Conservation (phyloP, 192 early-diverging fungal species). For the Chytriomyces confervae region DNA sequence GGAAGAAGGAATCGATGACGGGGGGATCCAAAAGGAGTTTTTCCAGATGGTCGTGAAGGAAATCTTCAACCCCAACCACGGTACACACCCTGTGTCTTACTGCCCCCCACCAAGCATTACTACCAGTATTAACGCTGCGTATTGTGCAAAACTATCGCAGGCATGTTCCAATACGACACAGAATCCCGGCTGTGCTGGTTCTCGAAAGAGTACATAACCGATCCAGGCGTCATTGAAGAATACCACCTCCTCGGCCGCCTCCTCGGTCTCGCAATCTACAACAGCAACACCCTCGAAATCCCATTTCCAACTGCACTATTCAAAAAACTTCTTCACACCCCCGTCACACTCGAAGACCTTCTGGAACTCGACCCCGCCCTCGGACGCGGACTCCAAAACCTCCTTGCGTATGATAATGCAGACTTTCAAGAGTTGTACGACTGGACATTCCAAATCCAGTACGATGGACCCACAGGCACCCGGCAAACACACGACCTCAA, state of each 20-base stretch:
- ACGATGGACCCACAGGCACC: constrained; percentile 66
- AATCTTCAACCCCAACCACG: constrained; percentile 80
- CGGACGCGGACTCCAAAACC: constrained; percentile 71
- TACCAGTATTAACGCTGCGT: not conserved
- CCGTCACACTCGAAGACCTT: constrained; percentile 73
- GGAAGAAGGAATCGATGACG: constrained; percentile 91
- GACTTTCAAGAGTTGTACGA: constrained; percentile 54
- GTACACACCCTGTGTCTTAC: constrained; percentile 42
- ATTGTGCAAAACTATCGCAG: constrained; percentile 3
- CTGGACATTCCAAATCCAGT: constrained; percentile 80
- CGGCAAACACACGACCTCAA: constrained; percentile 68
- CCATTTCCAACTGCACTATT: constrained; percentile 81
- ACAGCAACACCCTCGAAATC: constrained; percentile 85
- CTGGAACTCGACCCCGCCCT: constrained; percentile 75
- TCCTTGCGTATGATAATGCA: constrained; percentile 48
- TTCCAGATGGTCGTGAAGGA: constrained; percentile 87
- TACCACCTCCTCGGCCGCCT: constrained; percentile 80
- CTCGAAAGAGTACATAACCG: constrained; percentile 42
- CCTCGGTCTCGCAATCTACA: constrained; percentile 90
- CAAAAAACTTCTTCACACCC: constrained; percentile 78
- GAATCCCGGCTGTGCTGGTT: constrained; percentile 82
- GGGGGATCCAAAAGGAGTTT: constrained; percentile 93
- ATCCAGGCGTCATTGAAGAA: constrained; percentile 51
- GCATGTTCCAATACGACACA: constrained; percentile 60
- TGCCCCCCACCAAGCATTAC: not conserved